Conservation (phyloP, 768 basidiomycete species). For the Suillus tomentosus region DNA sequence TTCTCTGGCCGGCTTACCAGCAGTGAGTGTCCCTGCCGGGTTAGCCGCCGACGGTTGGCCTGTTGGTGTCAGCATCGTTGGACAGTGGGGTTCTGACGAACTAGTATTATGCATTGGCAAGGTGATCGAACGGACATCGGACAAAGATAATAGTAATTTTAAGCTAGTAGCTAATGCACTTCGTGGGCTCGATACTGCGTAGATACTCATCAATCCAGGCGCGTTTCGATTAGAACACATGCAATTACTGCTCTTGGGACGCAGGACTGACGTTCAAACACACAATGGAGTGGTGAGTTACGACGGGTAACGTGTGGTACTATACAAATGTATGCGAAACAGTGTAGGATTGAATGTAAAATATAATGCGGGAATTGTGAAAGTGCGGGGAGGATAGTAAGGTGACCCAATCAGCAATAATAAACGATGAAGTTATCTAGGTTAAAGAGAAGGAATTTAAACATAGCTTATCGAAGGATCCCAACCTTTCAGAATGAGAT, state of each 20-base stretch:
- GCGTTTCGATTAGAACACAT: neutral
- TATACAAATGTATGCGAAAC: constrained; percentile 12
- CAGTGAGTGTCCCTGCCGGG: constrained; percentile 68
- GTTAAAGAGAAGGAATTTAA: neutral
- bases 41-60: constrained; percentile 68
- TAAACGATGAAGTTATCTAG: constrained; percentile 13
- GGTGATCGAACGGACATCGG: constrained; percentile 36
- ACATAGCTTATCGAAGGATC: neutral
- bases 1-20: constrained; percentile 86
- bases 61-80: constrained; percentile 79
- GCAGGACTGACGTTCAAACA: constrained; percentile 8
- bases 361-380: constrained; percentile 19
- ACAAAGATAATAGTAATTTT: neutral
- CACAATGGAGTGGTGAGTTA: constrained; percentile 25
- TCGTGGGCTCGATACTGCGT: neutral
- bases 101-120: constrained; percentile 57
- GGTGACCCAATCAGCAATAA: constrained; percentile 18
- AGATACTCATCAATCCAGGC: neutral
- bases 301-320: constrained; percentile 24
- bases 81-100: constrained; percentile 83
- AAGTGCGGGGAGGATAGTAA: constrained; percentile 16
- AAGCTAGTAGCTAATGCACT: neutral
- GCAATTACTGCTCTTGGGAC: neutral
- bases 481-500: neutral
- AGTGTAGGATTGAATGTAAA: constrained; percentile 23